Conservation (phyloP, 1,284 basidiomycete species). For the Tilletia caries region DNA sequence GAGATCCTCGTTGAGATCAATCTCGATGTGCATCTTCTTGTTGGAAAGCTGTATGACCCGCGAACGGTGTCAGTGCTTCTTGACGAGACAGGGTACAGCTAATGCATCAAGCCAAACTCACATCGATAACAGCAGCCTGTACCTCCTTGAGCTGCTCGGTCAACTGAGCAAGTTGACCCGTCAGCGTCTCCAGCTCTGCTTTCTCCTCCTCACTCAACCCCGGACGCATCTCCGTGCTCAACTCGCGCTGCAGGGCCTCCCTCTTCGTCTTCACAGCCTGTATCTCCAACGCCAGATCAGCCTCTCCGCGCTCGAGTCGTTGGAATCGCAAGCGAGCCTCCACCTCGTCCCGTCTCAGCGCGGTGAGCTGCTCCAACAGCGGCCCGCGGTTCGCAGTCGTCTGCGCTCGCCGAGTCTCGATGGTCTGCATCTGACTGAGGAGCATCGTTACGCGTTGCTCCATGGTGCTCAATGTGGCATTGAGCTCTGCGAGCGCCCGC, state of each 20-base stretch:
- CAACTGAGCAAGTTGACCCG: slow-evolving; percentile 71
- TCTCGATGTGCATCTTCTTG: slow-evolving; percentile 76
- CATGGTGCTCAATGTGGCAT: slow-evolving; percentile 65
- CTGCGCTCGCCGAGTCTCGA: slow-evolving; percentile 69
- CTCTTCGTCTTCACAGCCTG: slow-evolving; percentile 62
- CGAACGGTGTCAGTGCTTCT: not conserved
- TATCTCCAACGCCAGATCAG: slow-evolving; percentile 71
- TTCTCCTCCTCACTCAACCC: slow-evolving; percentile 73
- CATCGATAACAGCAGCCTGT: slow-evolving; percentile 20
- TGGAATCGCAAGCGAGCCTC: slow-evolving; percentile 65
- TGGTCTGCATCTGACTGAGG: slow-evolving; percentile 70
- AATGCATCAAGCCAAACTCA: slow-evolving; percentile 1
- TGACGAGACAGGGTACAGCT: not conserved
- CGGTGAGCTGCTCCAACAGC: slow-evolving; percentile 65
- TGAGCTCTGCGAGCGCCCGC: slow-evolving; percentile 69
- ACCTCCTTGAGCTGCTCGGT: slow-evolving; percentile 68
- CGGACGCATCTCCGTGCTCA: slow-evolving; percentile 71
- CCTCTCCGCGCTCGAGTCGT: slow-evolving; percentile 67
- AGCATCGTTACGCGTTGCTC: slow-evolving; percentile 84
- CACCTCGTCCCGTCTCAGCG: slow-evolving; percentile 69
- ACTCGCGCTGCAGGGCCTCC: slow-evolving; percentile 68
- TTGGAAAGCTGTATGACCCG: slow-evolving; percentile 64
- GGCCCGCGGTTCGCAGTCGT: slow-evolving; percentile 68
- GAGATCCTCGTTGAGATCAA: slow-evolving; percentile 87
- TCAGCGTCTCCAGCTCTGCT: slow-evolving; percentile 66